A percentile compares a stretch with the other conserved stretches of the same genome.
phyloP scores from a whole-genome alignment of 805 yeast genomes.

The Starmerella sirachaensis region DNA sequence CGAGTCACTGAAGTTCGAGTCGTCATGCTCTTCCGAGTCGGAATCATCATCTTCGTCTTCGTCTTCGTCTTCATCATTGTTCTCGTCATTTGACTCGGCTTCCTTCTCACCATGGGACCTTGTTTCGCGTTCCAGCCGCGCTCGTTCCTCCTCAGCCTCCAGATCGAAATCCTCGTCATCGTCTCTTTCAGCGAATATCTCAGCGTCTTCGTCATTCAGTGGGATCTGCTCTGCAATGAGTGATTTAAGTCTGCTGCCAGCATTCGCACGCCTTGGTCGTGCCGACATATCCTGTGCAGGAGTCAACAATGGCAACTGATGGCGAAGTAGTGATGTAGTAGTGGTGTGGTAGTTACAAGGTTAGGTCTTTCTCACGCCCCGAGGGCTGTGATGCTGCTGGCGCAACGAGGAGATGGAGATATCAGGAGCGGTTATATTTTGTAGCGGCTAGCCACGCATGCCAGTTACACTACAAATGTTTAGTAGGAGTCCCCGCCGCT shows the following conservation, averaged over 20 bases:
- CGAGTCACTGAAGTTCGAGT: slow-evolving; percentile 34
- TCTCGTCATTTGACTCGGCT: slow-evolving; percentile 1
- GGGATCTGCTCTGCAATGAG: slow-evolving; percentile 64
- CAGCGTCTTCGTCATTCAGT: slow-evolving; percentile 54
- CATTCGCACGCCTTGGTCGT: slow-evolving; percentile 58
- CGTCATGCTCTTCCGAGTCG: slow-evolving; percentile 19
- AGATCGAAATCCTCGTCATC: slow-evolving; percentile 34
- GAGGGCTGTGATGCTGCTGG: too few species aligned
- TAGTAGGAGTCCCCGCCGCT: too few species aligned
- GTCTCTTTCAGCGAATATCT: slow-evolving; percentile 34
- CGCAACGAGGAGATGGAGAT: too few species aligned
- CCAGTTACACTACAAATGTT: too few species aligned
- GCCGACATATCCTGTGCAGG: slow-evolving; percentile 1
- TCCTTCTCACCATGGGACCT: slow-evolving; percentile 1
- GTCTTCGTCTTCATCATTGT: slow-evolving; percentile 2
- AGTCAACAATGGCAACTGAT: too few species aligned
- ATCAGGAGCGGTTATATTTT: too few species aligned
- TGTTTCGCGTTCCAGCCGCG: slow-evolving; percentile 2
- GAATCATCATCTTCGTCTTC: slow-evolving; percentile 18
- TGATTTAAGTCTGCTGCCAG: slow-evolving; percentile 71
- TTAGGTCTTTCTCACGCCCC: too few species aligned
- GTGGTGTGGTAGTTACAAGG: too few species aligned
- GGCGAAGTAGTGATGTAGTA: background rate
- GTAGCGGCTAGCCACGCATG: too few species aligned
- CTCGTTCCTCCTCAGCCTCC: slow-evolving; percentile 21